A percentile compares a stretch with the other conserved stretches of the same genome.
Evolutionary conservation across 495 filamentous ascomycete species (phyloP).

Genomic region (Xylaria longipes): DNA sequence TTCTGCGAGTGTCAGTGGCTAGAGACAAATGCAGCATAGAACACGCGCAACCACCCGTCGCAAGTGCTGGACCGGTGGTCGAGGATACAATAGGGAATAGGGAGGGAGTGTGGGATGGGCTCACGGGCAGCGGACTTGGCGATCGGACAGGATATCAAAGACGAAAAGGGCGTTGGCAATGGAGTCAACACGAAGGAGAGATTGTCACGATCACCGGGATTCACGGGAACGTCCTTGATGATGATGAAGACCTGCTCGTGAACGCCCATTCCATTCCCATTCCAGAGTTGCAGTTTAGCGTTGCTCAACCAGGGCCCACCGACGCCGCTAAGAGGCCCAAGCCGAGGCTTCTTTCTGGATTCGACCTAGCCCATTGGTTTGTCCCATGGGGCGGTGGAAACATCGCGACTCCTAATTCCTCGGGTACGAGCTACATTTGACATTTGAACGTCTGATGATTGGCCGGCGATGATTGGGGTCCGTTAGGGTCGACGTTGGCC

Average conservation of each 20-base stretch:
- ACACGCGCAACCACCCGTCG: background rate
- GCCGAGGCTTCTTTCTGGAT: conserved; percentile 25
- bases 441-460: conserved; percentile 17
- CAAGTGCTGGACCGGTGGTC: background rate
- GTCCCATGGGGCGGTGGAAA: conserved; percentile 10
- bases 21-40: background rate
- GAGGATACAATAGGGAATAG: background rate
- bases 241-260: background rate
- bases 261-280: background rate
- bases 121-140: background rate
- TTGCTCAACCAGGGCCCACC: background rate
- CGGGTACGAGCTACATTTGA: background rate
- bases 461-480: background rate
- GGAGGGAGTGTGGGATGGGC: background rate
- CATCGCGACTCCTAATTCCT: conserved; percentile 20
- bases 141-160: background rate
- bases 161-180: background rate
- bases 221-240: background rate
- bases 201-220: background rate
- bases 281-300: conserved; percentile 12
- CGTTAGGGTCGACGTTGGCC: background rate
- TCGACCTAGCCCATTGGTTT: conserved; percentile 11
- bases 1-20: background rate
- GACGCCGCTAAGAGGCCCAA: conserved; percentile 15
- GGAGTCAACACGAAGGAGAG: background rate